These are phyloP conservation scores for Schizophyllum amplum DNA, from an alignment of 1,284 basidiomycete species.

Conservation along the genomic window DNA sequence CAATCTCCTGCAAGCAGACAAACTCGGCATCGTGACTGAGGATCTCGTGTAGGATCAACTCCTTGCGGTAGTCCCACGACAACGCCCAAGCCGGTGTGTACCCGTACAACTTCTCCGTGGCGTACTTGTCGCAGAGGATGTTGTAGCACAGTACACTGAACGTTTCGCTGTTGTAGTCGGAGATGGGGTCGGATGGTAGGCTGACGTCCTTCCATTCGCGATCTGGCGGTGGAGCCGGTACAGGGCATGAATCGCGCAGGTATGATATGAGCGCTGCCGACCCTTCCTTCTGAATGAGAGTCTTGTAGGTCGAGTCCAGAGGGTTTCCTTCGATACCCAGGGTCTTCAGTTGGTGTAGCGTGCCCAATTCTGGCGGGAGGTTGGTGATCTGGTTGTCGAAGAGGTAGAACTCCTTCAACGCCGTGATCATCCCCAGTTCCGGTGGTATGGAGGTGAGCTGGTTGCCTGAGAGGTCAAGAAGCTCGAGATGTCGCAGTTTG, in stretches of 20 bases:
- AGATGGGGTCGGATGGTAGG: slow-evolving; percentile 56
- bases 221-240: slow-evolving; percentile 76
- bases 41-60: slow-evolving; percentile 84
- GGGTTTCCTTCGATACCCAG: slow-evolving; percentile 97
- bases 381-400: slow-evolving; percentile 92
- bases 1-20: slow-evolving; percentile 92
- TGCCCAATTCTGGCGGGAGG: slow-evolving; percentile 86
- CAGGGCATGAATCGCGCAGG: slow-evolving; percentile 83
- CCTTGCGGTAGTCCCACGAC: slow-evolving; percentile 91
- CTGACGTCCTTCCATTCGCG: slow-evolving; percentile 51
- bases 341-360: slow-evolving; percentile 87
- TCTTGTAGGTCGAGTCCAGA: slow-evolving; percentile 69
- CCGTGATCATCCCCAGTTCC: slow-evolving; percentile 88
- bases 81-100: slow-evolving; percentile 96
- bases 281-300: slow-evolving; percentile 88
- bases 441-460: slow-evolving; percentile 73
- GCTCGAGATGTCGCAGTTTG: slow-evolving; percentile 78
- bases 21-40: slow-evolving; percentile 84
- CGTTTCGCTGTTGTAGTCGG: slow-evolving; percentile 55
- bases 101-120: slow-evolving; percentile 87
- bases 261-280: slow-evolving; percentile 83
- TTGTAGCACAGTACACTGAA: slow-evolving; percentile 91
- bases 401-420: slow-evolving; percentile 86
- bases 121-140: slow-evolving; percentile 89
- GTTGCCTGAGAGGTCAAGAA: slow-evolving; percentile 93